These are phyloP conservation scores for Akebia trifoliata DNA, from an alignment of 164 flowering plant genomes.

Conservation along the genomic window DNA sequence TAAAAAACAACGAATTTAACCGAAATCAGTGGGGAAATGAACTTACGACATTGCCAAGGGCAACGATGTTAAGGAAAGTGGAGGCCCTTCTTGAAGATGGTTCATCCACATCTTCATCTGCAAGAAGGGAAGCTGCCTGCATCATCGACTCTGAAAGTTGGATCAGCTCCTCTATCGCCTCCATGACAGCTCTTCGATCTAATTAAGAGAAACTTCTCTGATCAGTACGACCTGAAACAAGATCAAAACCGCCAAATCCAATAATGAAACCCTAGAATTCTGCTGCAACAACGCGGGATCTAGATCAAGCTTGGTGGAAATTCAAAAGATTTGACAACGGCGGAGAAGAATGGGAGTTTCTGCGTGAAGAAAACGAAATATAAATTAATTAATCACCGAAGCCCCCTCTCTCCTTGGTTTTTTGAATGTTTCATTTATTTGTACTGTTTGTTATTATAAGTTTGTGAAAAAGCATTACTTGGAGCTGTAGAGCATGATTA, in stretches of 20 bases:
- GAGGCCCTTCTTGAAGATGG: slow-evolving; percentile 47
- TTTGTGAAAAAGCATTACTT: no score
- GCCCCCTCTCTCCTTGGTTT: not conserved
- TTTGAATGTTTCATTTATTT: no score
- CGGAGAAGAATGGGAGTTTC: not conserved
- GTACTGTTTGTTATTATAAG: no score
- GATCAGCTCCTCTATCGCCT: slow-evolving; percentile 85
- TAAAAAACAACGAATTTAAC: slow-evolving; percentile 5
- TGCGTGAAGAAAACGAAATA: not conserved
- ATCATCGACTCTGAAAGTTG: slow-evolving; percentile 84
- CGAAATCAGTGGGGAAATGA: not conserved
- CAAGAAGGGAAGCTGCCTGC: slow-evolving; percentile 76
- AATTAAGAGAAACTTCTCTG: not conserved
- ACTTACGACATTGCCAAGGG: slow-evolving; percentile 97
- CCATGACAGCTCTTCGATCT: slow-evolving; percentile 42
- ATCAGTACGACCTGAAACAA: not conserved
- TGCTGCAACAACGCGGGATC: not conserved
- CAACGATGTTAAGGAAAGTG: slow-evolving; percentile 87
- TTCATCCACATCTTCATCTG: slow-evolving; percentile 91
- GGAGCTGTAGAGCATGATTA: no score
- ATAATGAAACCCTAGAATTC: not conserved
- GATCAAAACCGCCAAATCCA: slow-evolving; percentile 1
- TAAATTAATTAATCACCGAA: not conserved
- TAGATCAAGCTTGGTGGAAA: not conserved
- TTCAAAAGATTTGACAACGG: not conserved